Percentiles rank a stretch among this genome's conserved stretches.
phyloP scores from a whole-genome alignment of 768 basidiomycete genomes.

The Kwoniella sp. region DNA sequence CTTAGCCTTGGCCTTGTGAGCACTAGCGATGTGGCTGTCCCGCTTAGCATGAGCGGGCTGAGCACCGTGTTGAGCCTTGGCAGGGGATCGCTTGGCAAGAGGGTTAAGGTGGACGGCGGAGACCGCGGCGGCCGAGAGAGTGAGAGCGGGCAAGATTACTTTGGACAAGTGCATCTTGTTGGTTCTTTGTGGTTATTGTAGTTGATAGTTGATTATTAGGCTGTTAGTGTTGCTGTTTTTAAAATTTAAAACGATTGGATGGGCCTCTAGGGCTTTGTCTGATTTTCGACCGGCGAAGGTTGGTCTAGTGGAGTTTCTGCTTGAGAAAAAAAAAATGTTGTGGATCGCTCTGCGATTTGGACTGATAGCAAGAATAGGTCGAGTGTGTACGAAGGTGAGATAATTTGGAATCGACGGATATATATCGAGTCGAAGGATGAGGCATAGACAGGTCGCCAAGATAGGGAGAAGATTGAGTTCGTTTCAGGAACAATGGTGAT shows the following conservation, averaged over 20 bases:
- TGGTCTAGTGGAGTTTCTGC: constrained; percentile 23
- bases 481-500: constrained; percentile 19
- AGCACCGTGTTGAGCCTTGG: constrained; percentile 7
- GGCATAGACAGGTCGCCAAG: no score
- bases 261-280: constrained; percentile 21
- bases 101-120: constrained; percentile 17
- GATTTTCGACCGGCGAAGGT: constrained; percentile 41
- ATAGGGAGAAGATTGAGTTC: not conserved
- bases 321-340: constrained; percentile 11
- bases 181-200: not conserved
- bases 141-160: constrained; percentile 41
- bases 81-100: constrained; percentile 7
- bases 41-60: constrained; percentile 12
- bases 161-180: constrained; percentile 38
- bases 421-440: no score
- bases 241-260: not conserved
- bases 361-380: not conserved
- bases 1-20: constrained; percentile 34
- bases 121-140: constrained; percentile 26
- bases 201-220: not conserved
- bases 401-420: no score
- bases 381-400: no score
- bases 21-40: not conserved
- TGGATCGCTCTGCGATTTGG: constrained; percentile 21
- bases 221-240: not conserved